These are phyloP conservation scores for Eragrostis nindensis DNA, from an alignment of 176 grass and related monocot species.

Conservation along the genomic window DNA sequence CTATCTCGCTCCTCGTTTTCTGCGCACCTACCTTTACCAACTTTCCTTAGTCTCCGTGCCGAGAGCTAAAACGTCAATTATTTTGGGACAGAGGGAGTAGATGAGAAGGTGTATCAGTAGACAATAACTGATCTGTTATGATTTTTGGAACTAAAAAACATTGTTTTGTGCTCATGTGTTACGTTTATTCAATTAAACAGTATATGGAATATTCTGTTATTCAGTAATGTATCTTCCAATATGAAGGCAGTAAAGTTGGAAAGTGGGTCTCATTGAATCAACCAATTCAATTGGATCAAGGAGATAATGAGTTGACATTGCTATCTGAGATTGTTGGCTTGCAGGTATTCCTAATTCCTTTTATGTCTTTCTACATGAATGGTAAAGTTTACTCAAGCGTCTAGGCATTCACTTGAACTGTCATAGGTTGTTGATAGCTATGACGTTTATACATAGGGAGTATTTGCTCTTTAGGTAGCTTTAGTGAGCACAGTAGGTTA, in stretches of 20 bases:
- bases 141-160: background rate
- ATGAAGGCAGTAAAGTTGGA: slow-evolving; percentile 85
- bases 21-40: too few relatives aligned
- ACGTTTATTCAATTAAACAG: background rate
- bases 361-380: slow-evolving; percentile 16
- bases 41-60: too few relatives aligned
- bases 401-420: background rate
- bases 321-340: slow-evolving; percentile 86
- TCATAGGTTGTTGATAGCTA: background rate
- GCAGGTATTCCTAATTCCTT: slow-evolving; percentile 64
- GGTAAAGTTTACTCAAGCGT: slow-evolving; percentile 4
- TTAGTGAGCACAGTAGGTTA: background rate
- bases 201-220: slow-evolving; percentile 4
- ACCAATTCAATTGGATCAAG: slow-evolving; percentile 63
- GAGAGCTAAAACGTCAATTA: too few relatives aligned
- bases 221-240: slow-evolving; percentile 36
- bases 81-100: background rate
- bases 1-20: too few relatives aligned
- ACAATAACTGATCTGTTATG: background rate
- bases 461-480: background rate
- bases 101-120: background rate
- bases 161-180: background rate
- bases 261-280: slow-evolving; percentile 82
- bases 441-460: background rate
- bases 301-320: slow-evolving; percentile 78